Percentiles rank a stretch among this genome's conserved stretches.
Conservation (phyloP, 2,329 filamentous ascomycete genomes). For the Trichoderma koningiopsis region DNA sequence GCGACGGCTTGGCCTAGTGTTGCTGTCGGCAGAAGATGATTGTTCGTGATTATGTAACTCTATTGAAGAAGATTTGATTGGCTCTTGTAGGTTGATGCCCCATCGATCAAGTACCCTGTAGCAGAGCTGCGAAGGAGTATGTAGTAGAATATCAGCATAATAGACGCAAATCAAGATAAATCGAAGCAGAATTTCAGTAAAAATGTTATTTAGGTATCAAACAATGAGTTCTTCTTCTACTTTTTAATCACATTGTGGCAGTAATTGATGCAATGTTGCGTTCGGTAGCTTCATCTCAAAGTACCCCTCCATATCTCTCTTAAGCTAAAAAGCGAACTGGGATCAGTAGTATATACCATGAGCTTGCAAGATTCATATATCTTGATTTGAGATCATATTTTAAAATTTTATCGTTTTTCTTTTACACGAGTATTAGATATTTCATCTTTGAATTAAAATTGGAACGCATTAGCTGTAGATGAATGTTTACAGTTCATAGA, state of each 20-base stretch:
- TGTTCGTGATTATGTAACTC: conserved; percentile 29
- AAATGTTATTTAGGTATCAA: background rate
- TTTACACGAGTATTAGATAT: background rate
- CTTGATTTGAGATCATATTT: background rate
- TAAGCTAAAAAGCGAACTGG: background rate
- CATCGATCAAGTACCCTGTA: conserved; percentile 8
- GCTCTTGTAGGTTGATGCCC: background rate
- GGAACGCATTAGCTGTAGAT: background rate
- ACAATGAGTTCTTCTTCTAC: background rate
- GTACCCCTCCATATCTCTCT: background rate
- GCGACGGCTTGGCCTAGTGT: conserved; percentile 33
- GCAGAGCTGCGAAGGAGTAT: background rate
- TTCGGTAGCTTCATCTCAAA: background rate
- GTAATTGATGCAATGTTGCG: background rate
- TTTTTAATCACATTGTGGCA: background rate
- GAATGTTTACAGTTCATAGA: background rate
- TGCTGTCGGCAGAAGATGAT: conserved; percentile 27
- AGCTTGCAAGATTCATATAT: background rate
- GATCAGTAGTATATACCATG: background rate
- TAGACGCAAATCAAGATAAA: background rate
- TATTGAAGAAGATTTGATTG: background rate
- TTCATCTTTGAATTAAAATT: background rate
- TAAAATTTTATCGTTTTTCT: background rate
- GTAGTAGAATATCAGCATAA: background rate
- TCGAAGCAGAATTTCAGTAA: background rate